Evolutionary conservation across 2,329 filamentous ascomycete genomes (phyloP).

Genomic region (Penicillium sp.): DNA sequence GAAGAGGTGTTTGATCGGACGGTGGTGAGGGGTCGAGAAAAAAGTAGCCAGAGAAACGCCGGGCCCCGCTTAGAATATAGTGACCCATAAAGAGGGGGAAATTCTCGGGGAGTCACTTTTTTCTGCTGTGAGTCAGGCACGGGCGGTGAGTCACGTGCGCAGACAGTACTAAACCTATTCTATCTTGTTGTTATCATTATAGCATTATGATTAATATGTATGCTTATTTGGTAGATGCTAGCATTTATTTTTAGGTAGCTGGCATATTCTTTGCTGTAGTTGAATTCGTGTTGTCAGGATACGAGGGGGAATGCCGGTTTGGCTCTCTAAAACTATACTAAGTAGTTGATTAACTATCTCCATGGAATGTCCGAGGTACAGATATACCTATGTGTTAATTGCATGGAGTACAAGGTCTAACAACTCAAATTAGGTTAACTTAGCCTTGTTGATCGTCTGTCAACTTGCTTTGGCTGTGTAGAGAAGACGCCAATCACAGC

Average conservation of each 20-base stretch:
- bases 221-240: background rate
- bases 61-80: constrained; percentile 38
- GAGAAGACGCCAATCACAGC: background rate
- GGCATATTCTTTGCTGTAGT: background rate
- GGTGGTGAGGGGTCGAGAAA: constrained; percentile 14
- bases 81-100: constrained; percentile 37
- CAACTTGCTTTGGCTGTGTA: background rate
- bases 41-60: constrained; percentile 33
- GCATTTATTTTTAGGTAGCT: background rate
- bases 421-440: background rate
- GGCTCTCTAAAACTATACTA: background rate
- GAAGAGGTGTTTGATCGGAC: constrained; percentile 8
- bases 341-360: too few relatives aligned
- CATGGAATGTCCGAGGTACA: background rate
- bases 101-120: constrained; percentile 22
- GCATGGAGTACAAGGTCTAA: background rate
- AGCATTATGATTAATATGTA: too few relatives aligned
- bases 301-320: background rate
- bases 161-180: background rate
- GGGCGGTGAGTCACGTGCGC: constrained; percentile 28
- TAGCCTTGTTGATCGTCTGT: background rate
- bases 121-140: constrained; percentile 27
- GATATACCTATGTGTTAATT: background rate
- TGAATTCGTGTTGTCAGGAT: background rate
- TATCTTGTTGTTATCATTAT: too few relatives aligned